Base-by-base conservation (phyloP, 2,329 filamentous ascomycete species). In the Colletotrichum simmondsii region DNA sequence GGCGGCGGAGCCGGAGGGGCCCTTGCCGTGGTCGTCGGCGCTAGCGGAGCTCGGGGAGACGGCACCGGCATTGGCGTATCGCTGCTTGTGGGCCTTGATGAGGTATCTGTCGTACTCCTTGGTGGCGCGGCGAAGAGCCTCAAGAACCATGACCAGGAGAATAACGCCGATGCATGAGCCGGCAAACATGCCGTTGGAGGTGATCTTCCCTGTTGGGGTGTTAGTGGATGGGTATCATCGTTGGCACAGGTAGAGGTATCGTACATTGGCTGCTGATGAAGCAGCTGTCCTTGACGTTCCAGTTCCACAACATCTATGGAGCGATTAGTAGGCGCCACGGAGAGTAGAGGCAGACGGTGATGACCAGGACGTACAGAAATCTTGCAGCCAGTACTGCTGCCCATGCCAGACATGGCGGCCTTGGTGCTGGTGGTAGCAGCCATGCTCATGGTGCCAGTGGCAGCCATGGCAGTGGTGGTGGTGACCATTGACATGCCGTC, bases 141-240 rank as follows among this genome's bases (percentile, higher is more conserved):
- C 94, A 76, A 97, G 91, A 6, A 83, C 78, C 65, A 96, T 87
- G 76, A 93, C 92, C 65, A 97, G 90, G n/a, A 92, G 84, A 74
- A 95, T 86, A 46, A 95, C 91, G 73, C 93, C 94, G 78, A 97
- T 92, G 83, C 94, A 97, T 65, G 92, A 93, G 26, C 92, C 94
- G 60, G 92, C 94, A 79, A 97, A 96, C 88, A 92, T 92, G 80
- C 88, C 91, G 3, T 81, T 83, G 28, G 91, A 92, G 19, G 85
- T 91, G 80, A 96, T 89, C n/a, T 60, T 58, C 53, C 64, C 19
- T 28, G 35, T 19, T 12, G 10, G 54, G 5, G 6, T 59, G 53
- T 66, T n/a, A 57, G 35, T 42, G 24, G 4, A 22, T 49, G 8
- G 4, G 1, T 10, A n/a, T 22, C 4, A 1, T 49, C 42, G 19